phyloP scores from a whole-genome alignment of 2,329 filamentous ascomycete species.

The Pestalotiopsis fici region DNA sequence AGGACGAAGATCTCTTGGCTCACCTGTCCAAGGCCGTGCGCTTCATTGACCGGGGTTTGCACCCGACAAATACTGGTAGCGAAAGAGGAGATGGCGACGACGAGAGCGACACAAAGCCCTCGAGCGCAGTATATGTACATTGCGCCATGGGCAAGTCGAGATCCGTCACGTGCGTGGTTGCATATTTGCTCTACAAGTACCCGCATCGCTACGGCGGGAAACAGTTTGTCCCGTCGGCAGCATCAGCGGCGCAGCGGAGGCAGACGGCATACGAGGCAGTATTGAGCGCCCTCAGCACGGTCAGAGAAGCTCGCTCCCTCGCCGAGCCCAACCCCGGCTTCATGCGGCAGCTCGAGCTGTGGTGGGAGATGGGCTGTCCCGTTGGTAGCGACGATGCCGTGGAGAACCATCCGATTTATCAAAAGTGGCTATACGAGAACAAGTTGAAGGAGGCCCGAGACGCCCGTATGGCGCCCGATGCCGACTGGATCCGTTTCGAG shows the following conservation, averaged over 20 bases:
- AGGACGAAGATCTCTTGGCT: conserved; percentile 82
- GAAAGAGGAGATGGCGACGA: conserved; percentile 48
- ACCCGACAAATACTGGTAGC: conserved; percentile 35
- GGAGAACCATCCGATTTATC: conserved; percentile 74
- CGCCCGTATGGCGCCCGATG: conserved; percentile 76
- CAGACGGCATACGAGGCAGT: conserved; percentile 50
- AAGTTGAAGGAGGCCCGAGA: conserved; percentile 62
- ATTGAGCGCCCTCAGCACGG: conserved; percentile 63
- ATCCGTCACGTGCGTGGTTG: conserved; percentile 80
- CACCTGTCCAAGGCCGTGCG: conserved; percentile 76
- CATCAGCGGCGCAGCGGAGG: conserved; percentile 36
- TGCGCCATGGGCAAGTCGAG: conserved; percentile 97
- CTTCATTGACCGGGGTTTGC: conserved; percentile 80
- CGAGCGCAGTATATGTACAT: conserved; percentile 55
- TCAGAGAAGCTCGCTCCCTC: conserved; percentile 71
- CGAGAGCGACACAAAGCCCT: conserved; percentile 41
- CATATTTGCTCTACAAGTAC: conserved; percentile 77
- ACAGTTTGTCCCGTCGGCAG: conserved; percentile 44
- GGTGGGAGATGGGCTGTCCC: conserved; percentile 84
- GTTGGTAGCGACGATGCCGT: conserved; percentile 52
- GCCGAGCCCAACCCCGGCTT: conserved; percentile 92
- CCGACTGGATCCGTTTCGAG: conserved; percentile 77
- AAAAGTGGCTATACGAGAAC: conserved; percentile 64
- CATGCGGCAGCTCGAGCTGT: conserved; percentile 84
- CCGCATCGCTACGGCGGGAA: conserved; percentile 50